These are phyloP conservation scores for Aspergillus nidulans DNA, from an alignment of 495 filamentous ascomycete species.

Conservation along the genomic window DNA sequence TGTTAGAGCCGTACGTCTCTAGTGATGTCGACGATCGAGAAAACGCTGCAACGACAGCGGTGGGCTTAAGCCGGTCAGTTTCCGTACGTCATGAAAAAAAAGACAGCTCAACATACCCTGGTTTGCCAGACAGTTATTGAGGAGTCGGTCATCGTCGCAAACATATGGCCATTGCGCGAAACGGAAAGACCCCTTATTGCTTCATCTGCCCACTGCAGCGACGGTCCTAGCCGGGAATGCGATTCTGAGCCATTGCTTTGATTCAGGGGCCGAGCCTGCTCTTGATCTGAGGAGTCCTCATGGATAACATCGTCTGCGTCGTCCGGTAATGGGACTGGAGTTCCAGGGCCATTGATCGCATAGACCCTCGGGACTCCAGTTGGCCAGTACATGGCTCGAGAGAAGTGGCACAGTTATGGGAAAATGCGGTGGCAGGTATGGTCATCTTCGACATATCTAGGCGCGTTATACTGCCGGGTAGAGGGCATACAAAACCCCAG, in stretches of 20 bases:
- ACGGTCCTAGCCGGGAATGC: conserved; percentile 23
- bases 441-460: conserved; percentile 31
- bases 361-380: conserved; percentile 86
- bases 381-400: conserved; percentile 90
- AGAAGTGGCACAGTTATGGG: conserved; percentile 23
- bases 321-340: conserved; percentile 33
- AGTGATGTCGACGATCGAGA: conserved; percentile 75
- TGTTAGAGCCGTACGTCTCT: conserved; percentile 77
- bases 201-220: conserved; percentile 42
- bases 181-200: conserved; percentile 70
- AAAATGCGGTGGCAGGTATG: conserved; percentile 33
- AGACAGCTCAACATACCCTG: conserved; percentile 54
- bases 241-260: conserved; percentile 12
- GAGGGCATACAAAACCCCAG: conserved; percentile 18
- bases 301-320: conserved; percentile 20
- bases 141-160: conserved; percentile 80
- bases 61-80: conserved; percentile 61
- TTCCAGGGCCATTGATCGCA: conserved; percentile 61
- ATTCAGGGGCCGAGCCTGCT: conserved; percentile 13
- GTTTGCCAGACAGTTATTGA: conserved; percentile 92
- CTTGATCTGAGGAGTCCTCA: conserved; percentile 10
- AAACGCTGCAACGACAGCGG: conserved; percentile 79
- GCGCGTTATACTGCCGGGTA: conserved; percentile 18
- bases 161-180: conserved; percentile 78
- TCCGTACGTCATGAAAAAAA: conserved; percentile 11